Conservation (phyloP, 371 early-diverging fungal genomes). For the Mucor lusitanicus region DNA sequence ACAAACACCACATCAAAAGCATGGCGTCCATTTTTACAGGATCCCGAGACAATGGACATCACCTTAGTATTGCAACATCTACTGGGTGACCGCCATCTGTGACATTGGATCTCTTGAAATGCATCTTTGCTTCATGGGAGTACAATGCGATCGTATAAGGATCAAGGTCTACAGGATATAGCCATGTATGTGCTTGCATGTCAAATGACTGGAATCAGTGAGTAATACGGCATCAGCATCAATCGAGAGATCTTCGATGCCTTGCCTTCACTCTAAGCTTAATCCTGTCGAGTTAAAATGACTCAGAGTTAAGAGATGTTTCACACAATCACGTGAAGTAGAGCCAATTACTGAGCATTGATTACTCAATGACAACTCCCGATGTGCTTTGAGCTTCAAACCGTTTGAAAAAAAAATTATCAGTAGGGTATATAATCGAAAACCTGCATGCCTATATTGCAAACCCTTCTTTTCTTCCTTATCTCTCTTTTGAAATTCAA, state of each 20-base stretch:
- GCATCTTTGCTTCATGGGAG: neutral
- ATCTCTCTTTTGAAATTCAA: slow-evolving; percentile 9
- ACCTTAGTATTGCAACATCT: neutral
- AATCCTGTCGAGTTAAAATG: neutral
- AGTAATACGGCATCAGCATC: neutral
- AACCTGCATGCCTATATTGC: slow-evolving; percentile 32
- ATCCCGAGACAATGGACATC: neutral
- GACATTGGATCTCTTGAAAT: neutral
- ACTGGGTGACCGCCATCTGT: slow-evolving; percentile 1
- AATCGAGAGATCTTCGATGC: slow-evolving; percentile 1
- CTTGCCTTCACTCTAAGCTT: neutral
- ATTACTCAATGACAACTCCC: slow-evolving; percentile 14
- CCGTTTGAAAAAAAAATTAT: neutral
- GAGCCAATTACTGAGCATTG: slow-evolving; percentile 9
- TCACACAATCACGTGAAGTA: slow-evolving; percentile 33
- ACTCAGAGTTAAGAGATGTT: slow-evolving; percentile 21
- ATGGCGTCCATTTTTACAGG: neutral
- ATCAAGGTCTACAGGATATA: neutral
- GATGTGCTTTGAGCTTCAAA: neutral
- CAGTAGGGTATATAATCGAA: slow-evolving; percentile 8
- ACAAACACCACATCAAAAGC: neutral
- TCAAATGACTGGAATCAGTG: neutral
- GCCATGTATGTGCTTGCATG: neutral
- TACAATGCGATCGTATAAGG: neutral
- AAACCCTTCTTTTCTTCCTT: slow-evolving; percentile 18